Evolutionary conservation across 1,284 basidiomycete genomes (phyloP), one percentile per base, ranked within the genome.

Genomic region (Ganoderma multipileum): DNA sequence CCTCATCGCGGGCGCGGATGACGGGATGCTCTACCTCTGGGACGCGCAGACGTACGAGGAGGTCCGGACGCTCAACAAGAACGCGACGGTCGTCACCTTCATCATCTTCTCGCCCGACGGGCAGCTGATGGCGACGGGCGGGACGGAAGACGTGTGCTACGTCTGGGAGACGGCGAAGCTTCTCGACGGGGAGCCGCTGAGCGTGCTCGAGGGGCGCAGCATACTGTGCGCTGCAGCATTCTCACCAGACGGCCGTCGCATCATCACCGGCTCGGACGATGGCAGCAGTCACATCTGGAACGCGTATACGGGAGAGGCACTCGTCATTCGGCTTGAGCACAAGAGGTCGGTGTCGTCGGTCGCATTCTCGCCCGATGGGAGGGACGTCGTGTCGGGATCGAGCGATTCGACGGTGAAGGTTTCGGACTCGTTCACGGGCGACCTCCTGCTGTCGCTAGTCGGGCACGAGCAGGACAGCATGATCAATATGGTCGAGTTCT

Each of bases 361-460:
- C 26, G 75, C 72, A 18, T 84, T 82, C 67, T 83, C 81, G 7
- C 78, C 76, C 2, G 80, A 83, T 61, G 78, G 77, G 16, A 52
- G 18, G 65, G 66, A 44, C 30, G 63, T 72, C 18, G 58, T 71
- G 44, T 67, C 71, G 20, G 69, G 68, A 23, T 64, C 66, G 26
- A 65, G 58, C 39, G 72, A 72, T 30, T 44, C 54, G 36, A 67
- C 69, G 2, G 67, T 72, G 42, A 66, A 67, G 60, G 44, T 72
- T 2, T 71, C 65, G 61, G 63, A 72, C 65, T 70, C 68, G 55
- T 68, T 39, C 64, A 64, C 47, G 33, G 70, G 72, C n/a, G 67
- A 68, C 26, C 30, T 50, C 5, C 2, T 41, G 33, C n/a, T 26
- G 20, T 57, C 60, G 33, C 61, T 72, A 1, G 63, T 63, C 26